A percentile compares a stretch with the other conserved stretches of the same genome.
phyloP scores from a whole-genome alignment of 805 yeast species.

The Lipomyces sp. region DNA sequence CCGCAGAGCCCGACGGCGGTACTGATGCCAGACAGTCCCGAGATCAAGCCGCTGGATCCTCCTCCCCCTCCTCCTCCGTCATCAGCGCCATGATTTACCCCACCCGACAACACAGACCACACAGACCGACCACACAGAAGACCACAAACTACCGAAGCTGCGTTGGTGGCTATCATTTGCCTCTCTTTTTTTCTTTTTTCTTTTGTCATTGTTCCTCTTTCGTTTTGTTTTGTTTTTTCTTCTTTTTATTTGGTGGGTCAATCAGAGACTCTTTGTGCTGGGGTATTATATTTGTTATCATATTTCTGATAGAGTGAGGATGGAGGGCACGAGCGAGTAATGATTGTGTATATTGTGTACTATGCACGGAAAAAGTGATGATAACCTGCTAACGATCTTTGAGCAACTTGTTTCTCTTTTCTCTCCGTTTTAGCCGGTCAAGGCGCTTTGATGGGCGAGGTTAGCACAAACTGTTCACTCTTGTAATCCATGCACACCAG shows the following conservation, averaged over 20 bases:
- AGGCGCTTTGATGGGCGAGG: constrained; percentile 40
- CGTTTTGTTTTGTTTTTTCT: not conserved
- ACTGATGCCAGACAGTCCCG: constrained; percentile 8
- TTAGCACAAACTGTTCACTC: not conserved
- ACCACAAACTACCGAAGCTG: no score
- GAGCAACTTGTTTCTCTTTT: constrained; percentile 89
- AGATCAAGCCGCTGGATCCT: constrained; percentile 14
- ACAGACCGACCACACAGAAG: no score
- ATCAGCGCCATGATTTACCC: not conserved
- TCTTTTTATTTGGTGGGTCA: no score
- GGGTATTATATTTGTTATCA: not conserved
- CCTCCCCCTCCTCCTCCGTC: constrained; percentile 5
- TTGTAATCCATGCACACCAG: no score
- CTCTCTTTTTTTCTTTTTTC: not conserved
- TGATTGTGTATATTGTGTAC: not conserved
- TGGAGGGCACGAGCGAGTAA: not conserved
- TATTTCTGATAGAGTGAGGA: not conserved
- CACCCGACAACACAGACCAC: no score
- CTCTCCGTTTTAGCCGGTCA: constrained; percentile 83
- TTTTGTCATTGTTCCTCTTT: not conserved
- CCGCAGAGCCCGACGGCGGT: constrained; percentile 10
- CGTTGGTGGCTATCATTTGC: not conserved
- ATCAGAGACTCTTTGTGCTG: no score
- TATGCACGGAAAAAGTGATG: no score
- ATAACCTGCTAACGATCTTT: constrained; percentile 87